Base-by-base conservation (phyloP, 2,329 filamentous ascomycete genomes). In the Botrytis squamosa region DNA sequence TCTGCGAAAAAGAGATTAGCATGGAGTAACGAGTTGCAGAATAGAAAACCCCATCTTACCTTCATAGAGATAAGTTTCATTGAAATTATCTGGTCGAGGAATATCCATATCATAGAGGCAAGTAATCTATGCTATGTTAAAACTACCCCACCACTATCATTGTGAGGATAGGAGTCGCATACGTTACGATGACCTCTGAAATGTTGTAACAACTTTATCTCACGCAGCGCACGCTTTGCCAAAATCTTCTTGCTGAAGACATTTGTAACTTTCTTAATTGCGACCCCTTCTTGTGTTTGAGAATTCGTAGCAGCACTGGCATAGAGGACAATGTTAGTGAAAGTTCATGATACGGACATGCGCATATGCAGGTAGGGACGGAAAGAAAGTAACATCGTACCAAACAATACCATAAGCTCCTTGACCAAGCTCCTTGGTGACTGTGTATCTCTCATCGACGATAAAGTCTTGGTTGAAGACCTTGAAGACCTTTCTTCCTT, bases 161-260 rank as follows among this genome's bases (percentile, higher is more conserved):
- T 22, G 49, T 38, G 46, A 55, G 52, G 55, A 36, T 57, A 57
- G 33, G 70, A 63, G 73, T 70, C 64, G 85, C 90, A 84, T 86
- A 94, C 92, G 83, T 95, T 95, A 81, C 93, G 91, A 81, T 95
- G 93, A 71, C 93, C 93, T 80, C 96, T 90, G 86, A 99, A 99
- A 85, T 99, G 96, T 86, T 98, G 95, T 77, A 99, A 88, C 79
- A 99, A 89, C 89, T 98, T 99, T 85, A 99, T 98, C 86, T 99
- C 96, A 84, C 96, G 91, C 87, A 99, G 85, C 68, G 96, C 96
- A 81, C 96, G 93, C 90, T 99, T 99, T 80, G 96, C 96, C 78
- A 99, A 88, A 79, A 99, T 99, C 90, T 98, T 98, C 87, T 99
- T 99, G 89, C 94, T 98, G 85, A 99, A 99, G 80, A 99, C 95